Conservation (phyloP, 257 asterid genomes). For the Solanum virginianum region DNA sequence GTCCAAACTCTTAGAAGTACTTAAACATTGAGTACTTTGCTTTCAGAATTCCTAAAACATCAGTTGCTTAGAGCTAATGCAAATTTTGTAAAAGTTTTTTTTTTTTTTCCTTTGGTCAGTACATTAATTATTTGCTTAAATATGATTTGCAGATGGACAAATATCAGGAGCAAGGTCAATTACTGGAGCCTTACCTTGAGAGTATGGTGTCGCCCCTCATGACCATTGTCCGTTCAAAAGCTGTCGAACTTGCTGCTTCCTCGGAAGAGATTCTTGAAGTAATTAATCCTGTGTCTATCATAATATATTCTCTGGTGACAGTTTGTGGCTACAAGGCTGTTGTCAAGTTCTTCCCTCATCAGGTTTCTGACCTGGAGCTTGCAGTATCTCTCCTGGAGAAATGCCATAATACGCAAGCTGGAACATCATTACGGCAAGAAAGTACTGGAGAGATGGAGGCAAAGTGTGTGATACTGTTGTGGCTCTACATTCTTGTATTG, state of each 20-base stretch:
- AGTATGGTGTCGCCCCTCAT: slow-evolving; percentile 75
- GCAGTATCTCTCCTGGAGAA: slow-evolving; percentile 83
- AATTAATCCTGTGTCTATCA: slow-evolving; percentile 67
- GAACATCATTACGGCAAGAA: slow-evolving; percentile 75
- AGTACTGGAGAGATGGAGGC: slow-evolving; percentile 99
- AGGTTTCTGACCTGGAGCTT: slow-evolving; percentile 90
- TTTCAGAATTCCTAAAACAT: background rate
- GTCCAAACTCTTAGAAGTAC: background rate
- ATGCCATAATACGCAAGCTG: slow-evolving; percentile 50
- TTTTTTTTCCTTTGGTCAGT: background rate
- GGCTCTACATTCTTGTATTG: slow-evolving; percentile 91
- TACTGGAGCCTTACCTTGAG: slow-evolving; percentile 91
- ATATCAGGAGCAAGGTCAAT: slow-evolving; percentile 95
- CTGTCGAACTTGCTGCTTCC: slow-evolving; percentile 49
- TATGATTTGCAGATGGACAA: slow-evolving; percentile 66
- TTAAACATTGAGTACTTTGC: background rate
- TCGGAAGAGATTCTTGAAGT: slow-evolving; percentile 55
- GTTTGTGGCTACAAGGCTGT: slow-evolving; percentile 95
- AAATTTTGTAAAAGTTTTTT: background rate
- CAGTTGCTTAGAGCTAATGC: background rate
- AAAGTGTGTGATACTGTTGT: slow-evolving; percentile 67
- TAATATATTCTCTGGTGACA: slow-evolving; percentile 80
- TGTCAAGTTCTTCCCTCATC: slow-evolving; percentile 93
- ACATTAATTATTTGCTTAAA: background rate
- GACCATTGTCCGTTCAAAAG: slow-evolving; percentile 67